Evolutionary conservation across 2,329 filamentous ascomycete species (phyloP), one percentile per base, ranked within the genome.

Genomic region (Aspergillus puulaauensis): DNA sequence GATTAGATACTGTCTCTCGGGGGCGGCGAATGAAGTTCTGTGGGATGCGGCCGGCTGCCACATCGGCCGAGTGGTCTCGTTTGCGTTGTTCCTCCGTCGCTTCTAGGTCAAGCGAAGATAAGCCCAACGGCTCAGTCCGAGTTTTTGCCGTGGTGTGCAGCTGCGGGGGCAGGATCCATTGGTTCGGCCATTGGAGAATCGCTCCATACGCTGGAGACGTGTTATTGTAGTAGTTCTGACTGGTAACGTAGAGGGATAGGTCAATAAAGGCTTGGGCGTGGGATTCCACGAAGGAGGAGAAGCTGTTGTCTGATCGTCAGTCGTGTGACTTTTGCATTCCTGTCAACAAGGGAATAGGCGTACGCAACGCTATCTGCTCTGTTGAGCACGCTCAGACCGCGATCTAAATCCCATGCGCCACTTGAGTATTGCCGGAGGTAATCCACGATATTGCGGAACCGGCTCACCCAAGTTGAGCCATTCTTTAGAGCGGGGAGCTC

Each of bases 181-280:
- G 93, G 61, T 92, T 82, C 17, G 95, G 92, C 81, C 95, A 96
- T 41, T 89, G 85, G 40, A 98, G 84, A 56, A 97, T 83, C 6
- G 80, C 78, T 64, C 88, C 91, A 77, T 92, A 96, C 39, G 91
- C 88, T 2, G 91, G 90, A 15, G 91, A 86, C 4, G 92, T 96
- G 49, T 83, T 79, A 44, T 82, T 79, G 55, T 86, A 82, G 83
- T 95, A 99, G 78, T 98, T 97, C 62, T 91, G 86, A 57, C 89
- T 90, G 33, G 92, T 95, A 62, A 95, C 89, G 74, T 96, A 98
- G 66, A 98, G 87, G 52, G 88, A 93, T 57, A 97, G 86, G 66
- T 96, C 90, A 66, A 97, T 74, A 59, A 98, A 84, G 33, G 89
- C 86, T 50, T 87, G 86, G n/a, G 89, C 90, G 58, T 88, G 86